Evolutionary conservation across 768 basidiomycete genomes (phyloP).

Genomic region (Lactarius sp.): DNA sequence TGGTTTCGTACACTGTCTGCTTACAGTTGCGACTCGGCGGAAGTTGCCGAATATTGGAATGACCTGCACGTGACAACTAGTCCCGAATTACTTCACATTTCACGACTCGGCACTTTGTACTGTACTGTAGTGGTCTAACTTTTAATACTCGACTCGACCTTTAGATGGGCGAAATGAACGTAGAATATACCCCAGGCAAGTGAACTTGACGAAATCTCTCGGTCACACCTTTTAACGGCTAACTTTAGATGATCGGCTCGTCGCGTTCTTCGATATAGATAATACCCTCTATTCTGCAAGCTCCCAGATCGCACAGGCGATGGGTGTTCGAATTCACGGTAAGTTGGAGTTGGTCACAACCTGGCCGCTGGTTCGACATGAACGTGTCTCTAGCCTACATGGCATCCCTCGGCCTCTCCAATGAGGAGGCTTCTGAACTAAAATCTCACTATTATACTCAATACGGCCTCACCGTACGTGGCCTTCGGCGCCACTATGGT

Average conservation of each 20-base stretch:
- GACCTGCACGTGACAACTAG: slow-evolving; percentile 5
- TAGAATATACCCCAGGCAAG: slow-evolving; percentile 17
- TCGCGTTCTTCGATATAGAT: slow-evolving; percentile 84
- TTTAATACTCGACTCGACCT: no score
- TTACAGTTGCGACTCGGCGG: slow-evolving; percentile 22
- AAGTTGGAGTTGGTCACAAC: slow-evolving; percentile 24
- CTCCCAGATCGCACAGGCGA: slow-evolving; percentile 67
- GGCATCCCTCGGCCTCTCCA: slow-evolving; percentile 57
- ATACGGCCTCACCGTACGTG: slow-evolving; percentile 80
- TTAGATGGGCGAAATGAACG: not conserved
- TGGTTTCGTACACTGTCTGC: slow-evolving; percentile 17
- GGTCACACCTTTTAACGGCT: slow-evolving; percentile 2
- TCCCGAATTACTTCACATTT: not conserved
- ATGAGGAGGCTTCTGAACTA: slow-evolving; percentile 63
- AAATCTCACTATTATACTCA: slow-evolving; percentile 71
- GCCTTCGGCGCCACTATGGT: slow-evolving; percentile 68
- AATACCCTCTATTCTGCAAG: slow-evolving; percentile 83
- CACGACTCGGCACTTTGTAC: no score
- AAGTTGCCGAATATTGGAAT: slow-evolving; percentile 7
- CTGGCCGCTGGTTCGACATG: slow-evolving; percentile 1
- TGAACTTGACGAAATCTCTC: no score
- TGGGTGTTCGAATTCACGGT: slow-evolving; percentile 80
- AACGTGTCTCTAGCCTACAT: slow-evolving; percentile 56
- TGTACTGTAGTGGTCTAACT: no score
- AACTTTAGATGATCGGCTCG: slow-evolving; percentile 46